Conservation (phyloP, 2,329 filamentous ascomycete genomes). For the Hymenoscyphus fructigenus region DNA sequence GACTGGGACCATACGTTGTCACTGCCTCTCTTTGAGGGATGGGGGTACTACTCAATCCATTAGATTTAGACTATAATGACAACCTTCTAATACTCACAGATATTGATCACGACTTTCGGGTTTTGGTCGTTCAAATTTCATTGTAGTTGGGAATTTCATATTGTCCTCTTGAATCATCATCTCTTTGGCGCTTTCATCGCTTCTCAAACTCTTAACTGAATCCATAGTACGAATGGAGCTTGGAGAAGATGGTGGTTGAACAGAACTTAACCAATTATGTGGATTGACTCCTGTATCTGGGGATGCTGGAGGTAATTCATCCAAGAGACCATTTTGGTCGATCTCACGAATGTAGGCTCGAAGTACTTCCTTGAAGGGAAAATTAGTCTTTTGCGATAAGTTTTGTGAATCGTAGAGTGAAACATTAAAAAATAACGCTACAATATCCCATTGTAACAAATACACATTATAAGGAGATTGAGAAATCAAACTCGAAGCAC, state of each 20-base stretch:
- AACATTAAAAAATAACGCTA: neutral
- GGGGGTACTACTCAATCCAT: neutral
- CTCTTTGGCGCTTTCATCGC: conserved; percentile 29
- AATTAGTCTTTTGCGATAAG: neutral
- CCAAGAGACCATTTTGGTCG: conserved; percentile 55
- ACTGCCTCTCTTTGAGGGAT: neutral
- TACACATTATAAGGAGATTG: neutral
- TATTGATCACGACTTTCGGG: conserved; percentile 19
- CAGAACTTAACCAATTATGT: conserved; percentile 29
- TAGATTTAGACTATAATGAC: neutral
- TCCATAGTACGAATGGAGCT: conserved; percentile 26
- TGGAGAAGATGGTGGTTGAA: conserved; percentile 18
- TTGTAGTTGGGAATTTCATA: conserved; percentile 34
- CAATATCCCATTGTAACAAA: neutral
- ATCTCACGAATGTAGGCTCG: conserved; percentile 62
- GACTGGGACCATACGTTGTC: conserved; percentile 6
- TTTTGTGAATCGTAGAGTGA: neutral
- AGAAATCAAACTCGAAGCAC: neutral
- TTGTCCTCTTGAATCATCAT: conserved; percentile 34
- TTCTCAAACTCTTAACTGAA: conserved; percentile 21
- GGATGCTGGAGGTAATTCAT: conserved; percentile 40
- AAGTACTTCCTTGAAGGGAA: conserved; percentile 50
- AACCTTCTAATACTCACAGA: neutral
- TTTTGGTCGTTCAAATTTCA: conserved; percentile 31
- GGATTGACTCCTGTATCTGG: conserved; percentile 31